Evolutionary conservation across 2,329 filamentous ascomycete species (phyloP), one percentile per base, ranked within the genome.

Genomic region (Saccharata proteae): DNA sequence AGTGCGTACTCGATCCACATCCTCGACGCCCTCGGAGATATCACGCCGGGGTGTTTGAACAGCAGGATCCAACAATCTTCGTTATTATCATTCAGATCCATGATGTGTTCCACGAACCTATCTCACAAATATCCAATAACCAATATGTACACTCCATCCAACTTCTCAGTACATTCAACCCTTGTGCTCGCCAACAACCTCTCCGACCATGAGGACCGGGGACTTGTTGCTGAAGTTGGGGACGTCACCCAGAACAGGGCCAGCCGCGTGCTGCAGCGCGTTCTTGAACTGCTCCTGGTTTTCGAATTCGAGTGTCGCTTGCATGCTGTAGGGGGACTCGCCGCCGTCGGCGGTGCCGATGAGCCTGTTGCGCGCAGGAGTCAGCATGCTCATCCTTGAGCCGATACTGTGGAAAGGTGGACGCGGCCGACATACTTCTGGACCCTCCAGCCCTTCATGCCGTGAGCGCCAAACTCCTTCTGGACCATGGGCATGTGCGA

Each of bases 401-500:
- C 5, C 16, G 9, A 12, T 6, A 14, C 5, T 3, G 8, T 4
- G 4, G 31, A 20, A 12, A 11, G 25, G 15, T 11, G 18, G 14
- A 9, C 9, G 14, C 6, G 26, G 26, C 7, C n/a, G 12, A 21
- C 14, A 9, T 12, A 35, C 33, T 23, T 19, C 19, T 27, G 18
- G 5, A 36, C 34, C 13, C 23, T 27, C 16, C 22, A 54, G 34
- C 39, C 40, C 35, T 46, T 54, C 26, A 56, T 37, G 26, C 52
- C 54, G 35, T 39, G 39, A 3, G 36, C 38, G 25, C 25, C 37
- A 47, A 53, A 55, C 17, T 47, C 40, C 32, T 49, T 36, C 29
- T 43, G 34, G 6, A 52, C 54, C 26, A 58, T 37, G 1, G 52
- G 53, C 54, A 57, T 57, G 46, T 58, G 53, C 10, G 47, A 49